Base-by-base conservation (phyloP, 2,329 filamentous ascomycete species). In the Colletotrichum paranaense region DNA sequence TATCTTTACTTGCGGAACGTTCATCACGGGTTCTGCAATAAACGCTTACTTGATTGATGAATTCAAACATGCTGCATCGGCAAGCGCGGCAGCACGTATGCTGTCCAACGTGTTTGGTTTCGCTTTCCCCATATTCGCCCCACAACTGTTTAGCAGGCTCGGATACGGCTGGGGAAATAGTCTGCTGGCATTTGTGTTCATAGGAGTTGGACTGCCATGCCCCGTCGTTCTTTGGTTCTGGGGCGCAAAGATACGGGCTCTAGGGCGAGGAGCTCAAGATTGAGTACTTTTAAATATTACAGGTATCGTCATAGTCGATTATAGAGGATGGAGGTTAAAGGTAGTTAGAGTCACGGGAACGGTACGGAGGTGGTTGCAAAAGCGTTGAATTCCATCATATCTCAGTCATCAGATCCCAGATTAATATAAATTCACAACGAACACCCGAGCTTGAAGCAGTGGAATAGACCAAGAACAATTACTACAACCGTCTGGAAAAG, bases 1-100 rank as follows among this genome's bases (percentile, higher is more conserved):
- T 0, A 82, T 90, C n/a, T 88, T 91, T 71, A 86, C 86, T 0
- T 81, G 85, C 5, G 89, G 89, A 1, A 87, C 86, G 76, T 86
- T 90, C 58, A 83, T 88, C 11, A 81, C 86, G 1, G 89, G 89
- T 62, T 86, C 88, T 77, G 87, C 86, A 2, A 83, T 89, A 42
- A 84, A 86, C 62, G 89, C 88, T 0, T 91, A 91, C 68, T 82
- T 88, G 1, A 85, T 91, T 5, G 89, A 91, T 59, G 88, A 87
- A 59, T 82, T 81, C 62, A 76, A 79, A 32, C 79, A 80, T 26
- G 79, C 78, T 1, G 82, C 82, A 6, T 82, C 80, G 2, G 82
- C 81, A 0, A 86, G 87, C 68, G 89, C 88, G 0, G 88, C 88
- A 0, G 87, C 86, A 6, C 88, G 87, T 0, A 83, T 91, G 1